Evolutionary conservation across 1,284 basidiomycete species (phyloP).

Genomic region (Neonothopanus nambi): DNA sequence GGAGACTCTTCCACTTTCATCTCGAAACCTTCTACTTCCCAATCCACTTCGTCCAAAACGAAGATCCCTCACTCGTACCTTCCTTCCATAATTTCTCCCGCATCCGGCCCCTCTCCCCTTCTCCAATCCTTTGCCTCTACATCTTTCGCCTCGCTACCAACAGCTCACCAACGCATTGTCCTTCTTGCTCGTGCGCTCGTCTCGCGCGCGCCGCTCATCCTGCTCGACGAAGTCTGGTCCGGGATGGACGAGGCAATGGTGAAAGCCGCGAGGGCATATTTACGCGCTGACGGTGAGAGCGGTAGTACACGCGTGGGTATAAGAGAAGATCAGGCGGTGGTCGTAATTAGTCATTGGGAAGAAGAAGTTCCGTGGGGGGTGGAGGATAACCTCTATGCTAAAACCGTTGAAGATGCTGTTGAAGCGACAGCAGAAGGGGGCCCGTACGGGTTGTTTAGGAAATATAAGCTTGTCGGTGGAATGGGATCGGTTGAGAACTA

Average conservation of each 20-base stretch:
- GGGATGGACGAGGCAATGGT: slow-evolving; percentile 87
- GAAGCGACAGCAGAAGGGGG: too few species aligned
- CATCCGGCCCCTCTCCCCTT: slow-evolving; percentile 7
- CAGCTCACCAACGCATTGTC: slow-evolving; percentile 77
- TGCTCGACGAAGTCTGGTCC: slow-evolving; percentile 89
- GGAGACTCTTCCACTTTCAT: neutral
- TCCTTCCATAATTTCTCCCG: too few species aligned
- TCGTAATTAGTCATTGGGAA: slow-evolving; percentile 88
- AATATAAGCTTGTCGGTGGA: neutral
- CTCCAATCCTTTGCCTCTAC: slow-evolving; percentile 43
- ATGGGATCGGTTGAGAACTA: slow-evolving; percentile 5
- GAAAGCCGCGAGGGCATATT: slow-evolving; percentile 56
- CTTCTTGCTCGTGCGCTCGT: slow-evolving; percentile 86
- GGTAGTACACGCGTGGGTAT: slow-evolving; percentile 47
- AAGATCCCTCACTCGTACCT: too few species aligned
- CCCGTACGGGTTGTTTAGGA: neutral
- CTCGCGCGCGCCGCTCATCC: slow-evolving; percentile 63
- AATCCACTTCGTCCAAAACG: neutral
- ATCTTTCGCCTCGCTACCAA: slow-evolving; percentile 61
- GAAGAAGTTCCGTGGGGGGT: slow-evolving; percentile 79
- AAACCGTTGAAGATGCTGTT: too few species aligned
- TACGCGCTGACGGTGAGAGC: slow-evolving; percentile 55
- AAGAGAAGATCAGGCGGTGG: slow-evolving; percentile 65
- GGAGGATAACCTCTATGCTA: slow-evolving; percentile 44
- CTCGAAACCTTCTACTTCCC: neutral